Evolutionary conservation across 768 basidiomycete species (phyloP).

Genomic region (Boletus patriciae): DNA sequence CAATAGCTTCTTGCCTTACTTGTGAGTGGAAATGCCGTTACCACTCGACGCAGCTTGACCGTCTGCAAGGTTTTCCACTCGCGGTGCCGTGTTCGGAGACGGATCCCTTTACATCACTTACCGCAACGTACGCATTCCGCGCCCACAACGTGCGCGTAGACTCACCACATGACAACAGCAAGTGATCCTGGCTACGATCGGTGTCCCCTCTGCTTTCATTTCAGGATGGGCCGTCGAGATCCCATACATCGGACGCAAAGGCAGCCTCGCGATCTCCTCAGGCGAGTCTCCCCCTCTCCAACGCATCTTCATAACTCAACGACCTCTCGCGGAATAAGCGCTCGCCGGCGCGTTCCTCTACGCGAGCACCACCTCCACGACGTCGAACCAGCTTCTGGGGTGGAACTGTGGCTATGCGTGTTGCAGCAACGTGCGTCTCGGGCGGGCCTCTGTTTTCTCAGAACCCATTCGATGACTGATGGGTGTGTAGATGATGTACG

Average conservation of each 20-base stretch:
- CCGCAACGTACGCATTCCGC: conserved; percentile 51
- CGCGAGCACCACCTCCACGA: conserved; percentile 70
- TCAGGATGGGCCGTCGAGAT: conserved; percentile 72
- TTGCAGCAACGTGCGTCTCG: conserved; percentile 51
- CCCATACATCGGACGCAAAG: conserved; percentile 61
- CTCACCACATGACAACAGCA: conserved; percentile 41
- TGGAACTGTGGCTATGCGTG: conserved; percentile 83
- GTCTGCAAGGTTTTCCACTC: conserved; percentile 50
- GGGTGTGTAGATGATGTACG: conserved; percentile 61
- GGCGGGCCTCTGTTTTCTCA: background rate
- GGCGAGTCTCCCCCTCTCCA: conserved; percentile 42
- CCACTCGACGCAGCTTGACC: background rate
- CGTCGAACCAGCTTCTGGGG: conserved; percentile 64
- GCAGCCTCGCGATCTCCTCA: conserved; percentile 64
- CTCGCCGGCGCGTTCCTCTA: conserved; percentile 77
- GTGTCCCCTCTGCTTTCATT: conserved; percentile 69
- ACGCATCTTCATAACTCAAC: conserved; percentile 41
- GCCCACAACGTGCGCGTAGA: background rate
- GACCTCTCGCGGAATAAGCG: conserved; percentile 49
- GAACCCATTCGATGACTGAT: background rate
- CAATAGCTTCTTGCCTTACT: conserved; percentile 52
- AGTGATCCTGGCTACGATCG: conserved; percentile 66
- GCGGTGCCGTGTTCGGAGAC: conserved; percentile 69
- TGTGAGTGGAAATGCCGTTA: conserved; percentile 35
- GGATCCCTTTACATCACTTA: conserved; percentile 70